Conservation (phyloP, 768 basidiomycete genomes). For the Tulasnella sp. region DNA sequence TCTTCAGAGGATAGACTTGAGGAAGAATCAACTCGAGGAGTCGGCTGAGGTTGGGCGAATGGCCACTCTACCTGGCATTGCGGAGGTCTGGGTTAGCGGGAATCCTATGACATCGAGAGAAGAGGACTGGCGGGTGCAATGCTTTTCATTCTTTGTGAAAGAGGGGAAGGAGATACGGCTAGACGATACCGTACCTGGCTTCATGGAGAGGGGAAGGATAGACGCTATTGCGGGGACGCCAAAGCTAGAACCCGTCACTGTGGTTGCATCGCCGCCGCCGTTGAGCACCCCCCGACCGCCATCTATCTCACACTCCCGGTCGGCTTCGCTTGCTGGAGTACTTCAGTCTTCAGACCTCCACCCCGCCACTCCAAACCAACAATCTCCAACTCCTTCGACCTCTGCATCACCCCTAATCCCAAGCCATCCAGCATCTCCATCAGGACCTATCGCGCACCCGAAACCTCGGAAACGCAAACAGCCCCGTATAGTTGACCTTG, state of each 20-base stretch:
- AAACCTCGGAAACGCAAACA: slow-evolving; percentile 47
- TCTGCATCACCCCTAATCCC: neutral
- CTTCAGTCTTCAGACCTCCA: slow-evolving; percentile 36
- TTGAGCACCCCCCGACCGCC: neutral
- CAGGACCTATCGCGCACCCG: neutral
- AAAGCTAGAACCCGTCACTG: slow-evolving; percentile 5
- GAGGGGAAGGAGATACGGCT: slow-evolving; percentile 71
- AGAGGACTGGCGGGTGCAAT: slow-evolving; percentile 59
- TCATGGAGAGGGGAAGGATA: slow-evolving; percentile 52
- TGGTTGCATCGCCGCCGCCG: slow-evolving; percentile 4
- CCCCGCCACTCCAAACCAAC: slow-evolving; percentile 27
- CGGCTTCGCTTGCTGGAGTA: slow-evolving; percentile 19
- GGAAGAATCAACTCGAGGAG: slow-evolving; percentile 69
- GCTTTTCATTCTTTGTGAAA: slow-evolving; percentile 74
- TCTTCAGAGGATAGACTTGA: slow-evolving; percentile 75
- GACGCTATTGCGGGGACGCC: slow-evolving; percentile 18
- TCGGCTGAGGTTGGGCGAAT: slow-evolving; percentile 76
- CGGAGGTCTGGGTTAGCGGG: slow-evolving; percentile 71
- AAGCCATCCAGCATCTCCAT: neutral
- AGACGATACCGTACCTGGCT: slow-evolving; percentile 60
- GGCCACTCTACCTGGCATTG: slow-evolving; percentile 63
- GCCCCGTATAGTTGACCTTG: slow-evolving; percentile 71
- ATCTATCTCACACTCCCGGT: neutral
- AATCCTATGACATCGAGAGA: slow-evolving; percentile 69
- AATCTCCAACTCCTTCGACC: slow-evolving; percentile 17